A percentile compares a stretch with the other conserved stretches of the same genome.
Evolutionary conservation across 2,329 filamentous ascomycete genomes (phyloP).

Genomic region (Nemania bipapillata): DNA sequence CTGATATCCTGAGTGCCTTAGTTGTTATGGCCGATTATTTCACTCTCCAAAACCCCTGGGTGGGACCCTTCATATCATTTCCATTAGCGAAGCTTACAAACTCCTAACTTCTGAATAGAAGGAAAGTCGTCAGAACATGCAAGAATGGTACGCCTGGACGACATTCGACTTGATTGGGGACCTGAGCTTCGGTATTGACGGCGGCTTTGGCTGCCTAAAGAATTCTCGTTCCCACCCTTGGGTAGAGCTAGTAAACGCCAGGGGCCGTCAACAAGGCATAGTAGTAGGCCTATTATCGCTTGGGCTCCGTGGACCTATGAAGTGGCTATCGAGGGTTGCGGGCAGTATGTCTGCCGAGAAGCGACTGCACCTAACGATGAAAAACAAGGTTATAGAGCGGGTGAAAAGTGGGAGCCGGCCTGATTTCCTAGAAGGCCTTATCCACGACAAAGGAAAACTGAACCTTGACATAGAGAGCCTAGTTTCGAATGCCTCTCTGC

Average conservation of each 20-base stretch:
- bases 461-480: background rate
- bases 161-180: constrained; percentile 60
- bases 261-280: constrained; percentile 39
- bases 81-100: too few species aligned
- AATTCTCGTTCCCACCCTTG: constrained; percentile 50
- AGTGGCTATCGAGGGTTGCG: background rate
- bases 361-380: constrained; percentile 33
- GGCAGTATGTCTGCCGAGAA: background rate
- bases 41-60: too few species aligned
- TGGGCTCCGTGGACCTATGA: constrained; percentile 17
- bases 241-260: constrained; percentile 47
- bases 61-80: too few species aligned
- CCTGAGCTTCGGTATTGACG: constrained; percentile 57
- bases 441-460: constrained; percentile 38
- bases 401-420: constrained; percentile 42
- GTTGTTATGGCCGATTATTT: too few species aligned
- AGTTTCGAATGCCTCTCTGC: constrained; percentile 39
- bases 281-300: constrained; percentile 30
- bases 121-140: background rate
- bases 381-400: constrained; percentile 43
- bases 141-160: constrained; percentile 53
- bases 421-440: constrained; percentile 49
- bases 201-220: constrained; percentile 51
- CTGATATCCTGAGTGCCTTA: too few species aligned
- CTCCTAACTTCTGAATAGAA: too few species aligned